These are phyloP conservation scores for Lactuca sativa DNA, from an alignment of 129 eudicot genomes.

Conservation along the genomic window DNA sequence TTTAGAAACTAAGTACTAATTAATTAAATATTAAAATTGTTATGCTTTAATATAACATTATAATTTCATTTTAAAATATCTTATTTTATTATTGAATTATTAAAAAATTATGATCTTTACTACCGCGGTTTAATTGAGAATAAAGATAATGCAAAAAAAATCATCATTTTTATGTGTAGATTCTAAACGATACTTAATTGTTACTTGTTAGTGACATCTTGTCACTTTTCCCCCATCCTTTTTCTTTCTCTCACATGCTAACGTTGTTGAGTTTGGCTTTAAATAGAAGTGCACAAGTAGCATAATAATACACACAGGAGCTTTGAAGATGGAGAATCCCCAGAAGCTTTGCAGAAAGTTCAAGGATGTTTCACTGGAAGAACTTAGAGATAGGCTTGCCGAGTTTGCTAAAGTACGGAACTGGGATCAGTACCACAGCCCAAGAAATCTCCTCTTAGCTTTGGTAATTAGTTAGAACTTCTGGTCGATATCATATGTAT, in stretches of 20 bases:
- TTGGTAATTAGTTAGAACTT: slow-evolving; percentile 40
- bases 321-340: slow-evolving; percentile 45
- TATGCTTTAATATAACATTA: too few relatives aligned
- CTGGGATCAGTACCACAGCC: slow-evolving; percentile 79
- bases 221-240: slow-evolving; percentile 1
- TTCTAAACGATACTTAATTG: background rate
- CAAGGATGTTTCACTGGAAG: slow-evolving; percentile 73
- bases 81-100: too few relatives aligned
- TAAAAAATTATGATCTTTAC: too few relatives aligned
- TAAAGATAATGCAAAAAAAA: background rate
- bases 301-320: slow-evolving; percentile 19
- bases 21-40: too few relatives aligned
- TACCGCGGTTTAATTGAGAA: background rate
- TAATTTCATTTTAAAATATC: background rate
- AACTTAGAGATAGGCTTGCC: slow-evolving; percentile 54
- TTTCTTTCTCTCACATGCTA: background rate
- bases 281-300: slow-evolving; percentile 33
- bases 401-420: slow-evolving; percentile 67
- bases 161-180: background rate
- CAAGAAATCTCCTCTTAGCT: slow-evolving; percentile 80
- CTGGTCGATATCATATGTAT: background rate
- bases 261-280: slow-evolving; percentile 23
- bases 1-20: too few relatives aligned
- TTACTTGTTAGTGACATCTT: slow-evolving; percentile 17
- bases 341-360: slow-evolving; percentile 27